phyloP scores from a whole-genome alignment of 306 rosid species.

The Castanea mollissima region DNA sequence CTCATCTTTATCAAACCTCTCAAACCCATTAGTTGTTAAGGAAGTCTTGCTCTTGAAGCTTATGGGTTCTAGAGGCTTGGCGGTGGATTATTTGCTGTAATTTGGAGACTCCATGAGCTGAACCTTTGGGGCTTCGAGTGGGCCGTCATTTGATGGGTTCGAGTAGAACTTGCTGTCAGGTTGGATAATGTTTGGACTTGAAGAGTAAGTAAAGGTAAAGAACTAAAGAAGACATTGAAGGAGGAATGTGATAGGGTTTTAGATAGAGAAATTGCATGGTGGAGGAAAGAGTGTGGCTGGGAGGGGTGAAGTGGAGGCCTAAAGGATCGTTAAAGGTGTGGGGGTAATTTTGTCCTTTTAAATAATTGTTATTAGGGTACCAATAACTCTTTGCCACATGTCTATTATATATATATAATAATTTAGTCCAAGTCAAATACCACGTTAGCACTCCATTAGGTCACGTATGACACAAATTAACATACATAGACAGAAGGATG shows the following conservation, averaged over 20 bases:
- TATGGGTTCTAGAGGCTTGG: constrained; percentile 69
- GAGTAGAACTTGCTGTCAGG: constrained; percentile 71
- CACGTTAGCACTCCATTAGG: too few relatives aligned
- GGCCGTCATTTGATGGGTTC: constrained; percentile 72
- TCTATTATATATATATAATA: too few relatives aligned
- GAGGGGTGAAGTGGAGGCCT: too few relatives aligned
- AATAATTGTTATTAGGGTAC: too few relatives aligned
- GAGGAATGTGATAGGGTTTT: constrained; percentile 3
- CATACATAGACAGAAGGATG: too few relatives aligned
- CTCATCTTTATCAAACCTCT: constrained; percentile 24
- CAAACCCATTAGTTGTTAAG: constrained; percentile 38
- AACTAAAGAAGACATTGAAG: not conserved
- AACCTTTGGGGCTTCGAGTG: constrained; percentile 66
- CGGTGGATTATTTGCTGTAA: constrained; percentile 78
- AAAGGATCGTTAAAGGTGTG: too few relatives aligned
- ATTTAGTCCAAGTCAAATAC: too few relatives aligned
- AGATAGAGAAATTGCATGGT: too few relatives aligned
- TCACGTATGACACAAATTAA: too few relatives aligned
- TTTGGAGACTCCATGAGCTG: constrained; percentile 66
- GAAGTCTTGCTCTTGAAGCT: constrained; percentile 64
- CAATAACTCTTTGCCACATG: too few relatives aligned
- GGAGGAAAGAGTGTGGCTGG: too few relatives aligned
- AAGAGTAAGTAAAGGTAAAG: constrained; percentile 8
- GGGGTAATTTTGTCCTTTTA: too few relatives aligned
- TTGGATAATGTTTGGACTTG: constrained; percentile 45